Evolutionary conservation across 148 eudicot genomes (phyloP).

Genomic region (Rhododendron mucronatum): DNA sequence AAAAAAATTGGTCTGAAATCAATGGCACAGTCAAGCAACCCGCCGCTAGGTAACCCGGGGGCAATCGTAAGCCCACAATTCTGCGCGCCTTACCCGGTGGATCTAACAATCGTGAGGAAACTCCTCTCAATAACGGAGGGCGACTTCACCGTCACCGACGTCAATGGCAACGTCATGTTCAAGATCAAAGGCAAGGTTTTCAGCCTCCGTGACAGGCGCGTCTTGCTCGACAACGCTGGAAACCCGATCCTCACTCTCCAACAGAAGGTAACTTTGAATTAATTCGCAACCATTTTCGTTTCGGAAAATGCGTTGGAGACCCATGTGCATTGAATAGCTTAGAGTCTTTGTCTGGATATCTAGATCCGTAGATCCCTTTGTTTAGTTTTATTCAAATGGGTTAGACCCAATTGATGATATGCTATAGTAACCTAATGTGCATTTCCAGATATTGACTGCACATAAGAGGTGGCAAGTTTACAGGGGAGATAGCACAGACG

Average conservation of each 20-base stretch:
- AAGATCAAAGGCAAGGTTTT: slow-evolving; percentile 15
- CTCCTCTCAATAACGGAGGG: slow-evolving; percentile 23
- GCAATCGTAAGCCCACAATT: slow-evolving; percentile 30
- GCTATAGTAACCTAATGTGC: background rate
- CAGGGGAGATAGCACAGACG: slow-evolving; percentile 48
- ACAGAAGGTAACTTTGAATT: slow-evolving; percentile 1
- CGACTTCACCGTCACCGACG: slow-evolving; percentile 22
- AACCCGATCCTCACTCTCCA: slow-evolving; percentile 17
- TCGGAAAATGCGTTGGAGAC: background rate
- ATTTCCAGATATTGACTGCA: slow-evolving; percentile 24
- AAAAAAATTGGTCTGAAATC: background rate
- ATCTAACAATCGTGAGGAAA: slow-evolving; percentile 24
- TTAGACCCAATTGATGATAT: too few species aligned
- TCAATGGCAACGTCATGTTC: slow-evolving; percentile 27
- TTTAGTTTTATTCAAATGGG: too few species aligned
- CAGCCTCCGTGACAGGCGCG: slow-evolving; percentile 17
- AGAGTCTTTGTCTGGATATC: too few species aligned
- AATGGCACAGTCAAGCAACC: background rate
- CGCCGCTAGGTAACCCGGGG: background rate
- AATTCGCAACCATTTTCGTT: background rate
- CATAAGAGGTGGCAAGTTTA: slow-evolving; percentile 50
- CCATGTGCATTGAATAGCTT: background rate
- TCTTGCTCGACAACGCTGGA: slow-evolving; percentile 7
- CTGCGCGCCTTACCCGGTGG: slow-evolving; percentile 21
- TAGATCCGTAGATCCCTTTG: too few species aligned